Base-by-base conservation (phyloP, 2,329 filamentous ascomycete species). In the Diaporthe eres region DNA sequence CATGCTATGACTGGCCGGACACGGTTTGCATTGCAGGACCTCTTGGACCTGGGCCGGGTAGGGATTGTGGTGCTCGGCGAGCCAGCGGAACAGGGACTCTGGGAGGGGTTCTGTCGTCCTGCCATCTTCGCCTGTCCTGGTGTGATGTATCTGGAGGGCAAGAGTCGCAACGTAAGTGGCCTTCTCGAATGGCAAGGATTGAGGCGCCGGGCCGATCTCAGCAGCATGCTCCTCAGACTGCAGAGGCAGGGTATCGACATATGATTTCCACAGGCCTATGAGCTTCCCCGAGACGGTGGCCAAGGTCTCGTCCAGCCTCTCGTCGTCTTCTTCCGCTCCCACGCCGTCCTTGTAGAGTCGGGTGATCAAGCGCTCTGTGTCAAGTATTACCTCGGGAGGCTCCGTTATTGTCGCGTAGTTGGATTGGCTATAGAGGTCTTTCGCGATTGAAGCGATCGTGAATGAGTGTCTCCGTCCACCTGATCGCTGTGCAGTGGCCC, bases 61-160 rank as follows among this genome's bases (percentile, higher is more conserved):
- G 37, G 93, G 89, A 77, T 94, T 92, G 81, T 98, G 95, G 80
- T 94, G 90, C 22, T 88, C 88, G 73, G 94, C 90, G 78, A 98
- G 88, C 96, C 96, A 98, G 80, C 94, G 90, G 77, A 98, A 92
- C 19, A 98, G 86, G 22, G 95, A 90, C 81, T 93, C 92, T 1
- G 96, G 95, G 25, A 97, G 86, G 0, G 94, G 89, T 2, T 87
- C 87, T 1, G 82, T 81, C 74, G 77, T 61, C 71, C 81, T 75
- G 13, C 79, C 77, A 49, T 86, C 85, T 51, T 79, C 82, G 22
- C 85, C 80, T 76, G 87, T 87, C 19, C 89, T 86, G 13, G 89
- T 89, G 83, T 98, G 95, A 79, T 96, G 93, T 74, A 98, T 90
- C 77, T 92, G 92, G 51, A 98, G 89, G 51, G 97, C 88, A 34